A percentile compares a stretch with the other conserved stretches of the same genome.
Evolutionary conservation across 2,329 filamentous ascomycete genomes (phyloP).

Genomic region (Nemania serpens): DNA sequence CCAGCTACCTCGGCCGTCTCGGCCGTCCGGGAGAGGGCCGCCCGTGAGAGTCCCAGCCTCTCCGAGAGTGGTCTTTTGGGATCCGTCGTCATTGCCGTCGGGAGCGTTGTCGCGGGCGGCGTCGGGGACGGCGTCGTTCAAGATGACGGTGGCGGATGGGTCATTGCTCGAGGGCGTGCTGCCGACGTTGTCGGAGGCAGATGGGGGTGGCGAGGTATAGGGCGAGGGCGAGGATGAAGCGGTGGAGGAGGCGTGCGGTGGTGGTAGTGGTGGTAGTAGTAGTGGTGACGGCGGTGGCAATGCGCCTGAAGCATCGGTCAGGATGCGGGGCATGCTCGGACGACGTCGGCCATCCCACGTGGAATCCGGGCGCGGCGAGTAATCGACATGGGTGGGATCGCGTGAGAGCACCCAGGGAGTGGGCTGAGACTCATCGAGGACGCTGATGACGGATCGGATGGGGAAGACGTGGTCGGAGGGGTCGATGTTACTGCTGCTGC

Average conservation of each 20-base stretch:
- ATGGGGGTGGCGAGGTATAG: background rate
- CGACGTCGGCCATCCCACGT: constrained; percentile 42
- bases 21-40: background rate
- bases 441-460: constrained; percentile 78
- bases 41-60: constrained; percentile 18
- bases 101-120: background rate
- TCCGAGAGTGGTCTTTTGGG: constrained; percentile 27
- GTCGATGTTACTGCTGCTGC: constrained; percentile 34
- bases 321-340: constrained; percentile 38
- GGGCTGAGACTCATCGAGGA: constrained; percentile 61
- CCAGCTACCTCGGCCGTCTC: constrained; percentile 16
- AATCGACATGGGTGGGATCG: constrained; percentile 48
- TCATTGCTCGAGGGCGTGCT: constrained; percentile 25
- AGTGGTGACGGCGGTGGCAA: constrained; percentile 14
- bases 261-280: no score
- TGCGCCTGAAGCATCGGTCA: constrained; percentile 31
- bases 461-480: constrained; percentile 71
- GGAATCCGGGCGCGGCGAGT: constrained; percentile 41
- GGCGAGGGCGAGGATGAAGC: background rate
- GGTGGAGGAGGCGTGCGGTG: background rate
- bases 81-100: constrained; percentile 4
- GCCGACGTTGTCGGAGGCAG: constrained; percentile 15
- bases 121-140: constrained; percentile 36
- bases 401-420: constrained; percentile 38
- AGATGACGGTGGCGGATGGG: constrained; percentile 24